phyloP scores from a whole-genome alignment of 768 basidiomycete genomes.

The Lanmaoa rubissima region DNA sequence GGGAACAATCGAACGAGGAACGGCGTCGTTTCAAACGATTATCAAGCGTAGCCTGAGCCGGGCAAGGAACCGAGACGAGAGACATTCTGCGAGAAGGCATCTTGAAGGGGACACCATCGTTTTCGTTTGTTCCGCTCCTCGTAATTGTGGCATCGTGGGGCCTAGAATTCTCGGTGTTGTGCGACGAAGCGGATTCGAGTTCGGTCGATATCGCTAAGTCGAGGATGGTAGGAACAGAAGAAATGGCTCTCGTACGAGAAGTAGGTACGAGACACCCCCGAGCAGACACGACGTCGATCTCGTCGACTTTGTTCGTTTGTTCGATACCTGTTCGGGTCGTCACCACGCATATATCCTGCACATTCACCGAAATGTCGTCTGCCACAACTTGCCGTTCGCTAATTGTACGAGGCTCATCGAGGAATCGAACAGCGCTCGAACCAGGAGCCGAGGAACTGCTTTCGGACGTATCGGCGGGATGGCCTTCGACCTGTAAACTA shows the following conservation, averaged over 20 bases:
- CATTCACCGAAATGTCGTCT: neutral
- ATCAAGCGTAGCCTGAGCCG: neutral
- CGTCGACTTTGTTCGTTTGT: neutral
- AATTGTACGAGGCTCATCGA: neutral
- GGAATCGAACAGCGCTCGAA: neutral
- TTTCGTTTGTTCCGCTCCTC: neutral
- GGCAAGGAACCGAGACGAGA: neutral
- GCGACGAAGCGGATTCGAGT: neutral
- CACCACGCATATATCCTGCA: conserved; percentile 11
- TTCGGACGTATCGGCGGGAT: neutral
- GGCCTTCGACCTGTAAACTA: neutral
- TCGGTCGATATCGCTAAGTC: neutral
- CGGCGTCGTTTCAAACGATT: conserved; percentile 15
- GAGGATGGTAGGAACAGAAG: neutral
- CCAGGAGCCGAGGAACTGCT: neutral
- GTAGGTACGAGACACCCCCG: neutral
- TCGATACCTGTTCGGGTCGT: neutral
- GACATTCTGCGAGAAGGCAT: neutral
- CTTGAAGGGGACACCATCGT: neutral
- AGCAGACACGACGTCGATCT: neutral
- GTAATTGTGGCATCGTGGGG: neutral
- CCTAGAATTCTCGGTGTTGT: neutral
- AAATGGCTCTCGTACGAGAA: neutral
- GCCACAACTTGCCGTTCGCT: neutral
- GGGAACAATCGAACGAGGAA: neutral